Conservation (phyloP, 2,329 filamentous ascomycete genomes). For the Albophoma yamanashiensis region DNA sequence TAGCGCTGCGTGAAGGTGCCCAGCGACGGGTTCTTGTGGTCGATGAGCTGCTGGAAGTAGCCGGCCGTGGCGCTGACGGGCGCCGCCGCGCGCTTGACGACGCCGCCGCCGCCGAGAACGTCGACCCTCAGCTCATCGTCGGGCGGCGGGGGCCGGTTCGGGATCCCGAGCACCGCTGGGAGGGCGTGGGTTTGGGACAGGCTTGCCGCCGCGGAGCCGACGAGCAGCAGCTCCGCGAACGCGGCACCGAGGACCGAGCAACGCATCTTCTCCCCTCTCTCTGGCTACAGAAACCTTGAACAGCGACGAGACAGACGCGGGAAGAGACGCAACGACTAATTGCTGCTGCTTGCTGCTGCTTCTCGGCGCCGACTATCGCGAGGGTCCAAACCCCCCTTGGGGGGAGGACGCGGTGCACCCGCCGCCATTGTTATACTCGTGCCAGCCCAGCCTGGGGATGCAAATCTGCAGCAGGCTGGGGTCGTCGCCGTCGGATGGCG, state of each 20-base stretch:
- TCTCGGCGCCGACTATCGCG: not conserved
- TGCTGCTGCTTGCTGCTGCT: not conserved
- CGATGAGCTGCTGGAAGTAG: constrained; percentile 43
- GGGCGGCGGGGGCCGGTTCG: not conserved
- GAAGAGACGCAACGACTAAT: not conserved
- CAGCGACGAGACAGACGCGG: not conserved
- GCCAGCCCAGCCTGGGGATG: not conserved
- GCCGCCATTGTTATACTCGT: not conserved
- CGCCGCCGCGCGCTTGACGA: not conserved
- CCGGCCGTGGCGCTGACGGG: constrained; percentile 1
- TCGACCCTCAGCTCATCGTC: not conserved
- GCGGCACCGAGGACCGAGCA: not conserved
- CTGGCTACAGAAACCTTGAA: not conserved
- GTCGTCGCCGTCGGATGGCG: not conserved
- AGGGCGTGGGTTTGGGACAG: not conserved
- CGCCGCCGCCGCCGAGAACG: not conserved
- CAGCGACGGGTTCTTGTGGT: constrained; percentile 43
- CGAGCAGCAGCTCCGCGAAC: constrained; percentile 1
- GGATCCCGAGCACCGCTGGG: not conserved
- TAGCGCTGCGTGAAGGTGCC: constrained; percentile 61
- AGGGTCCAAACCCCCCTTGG: not conserved
- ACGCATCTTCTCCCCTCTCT: not conserved
- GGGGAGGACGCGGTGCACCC: not conserved
- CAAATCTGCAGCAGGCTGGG: not conserved
- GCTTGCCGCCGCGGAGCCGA: not conserved